phyloP scores from a whole-genome alignment of 2,329 filamentous ascomycete genomes.

The Cladorrhinum sp. region DNA sequence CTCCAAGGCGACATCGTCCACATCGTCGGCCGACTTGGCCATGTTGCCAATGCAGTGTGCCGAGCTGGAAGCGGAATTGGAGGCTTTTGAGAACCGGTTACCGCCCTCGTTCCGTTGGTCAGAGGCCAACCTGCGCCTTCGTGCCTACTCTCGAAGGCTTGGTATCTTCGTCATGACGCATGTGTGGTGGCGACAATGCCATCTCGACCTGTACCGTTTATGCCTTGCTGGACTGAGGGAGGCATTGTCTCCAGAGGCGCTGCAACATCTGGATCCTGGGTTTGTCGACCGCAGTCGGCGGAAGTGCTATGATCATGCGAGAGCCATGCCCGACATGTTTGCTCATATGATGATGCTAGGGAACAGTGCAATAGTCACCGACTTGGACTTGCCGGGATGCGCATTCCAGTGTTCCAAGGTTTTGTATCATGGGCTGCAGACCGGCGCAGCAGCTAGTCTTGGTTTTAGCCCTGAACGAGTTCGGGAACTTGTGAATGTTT shows the following conservation, averaged over 20 bases:
- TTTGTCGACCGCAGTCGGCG: conserved; percentile 49
- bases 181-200: conserved; percentile 57
- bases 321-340: conserved; percentile 56
- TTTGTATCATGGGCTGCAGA: conserved; percentile 50
- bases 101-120: conserved; percentile 57
- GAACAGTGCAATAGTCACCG: conserved; percentile 49
- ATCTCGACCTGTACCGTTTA: conserved; percentile 56
- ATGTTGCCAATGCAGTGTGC: conserved; percentile 47
- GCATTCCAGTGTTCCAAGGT: conserved; percentile 55
- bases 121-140: conserved; percentile 53
- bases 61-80: conserved; percentile 45
- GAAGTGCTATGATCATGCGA: conserved; percentile 53
- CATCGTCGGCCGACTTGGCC: conserved; percentile 43
- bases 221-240: conserved; percentile 52
- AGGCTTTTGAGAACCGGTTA: conserved; percentile 51
- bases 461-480: conserved; percentile 46
- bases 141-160: conserved; percentile 55
- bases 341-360: conserved; percentile 49
- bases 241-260: conserved; percentile 43
- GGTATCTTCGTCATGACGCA: conserved; percentile 60
- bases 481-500: conserved; percentile 49
- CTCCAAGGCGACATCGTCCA: conserved; percentile 41
- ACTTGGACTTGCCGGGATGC: conserved; percentile 54
- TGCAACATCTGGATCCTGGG: conserved; percentile 46
- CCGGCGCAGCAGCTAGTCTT: conserved; percentile 40